Conservation (phyloP, 176 grass and related monocot species). For the Hsuehochloa calcarea region DNA sequence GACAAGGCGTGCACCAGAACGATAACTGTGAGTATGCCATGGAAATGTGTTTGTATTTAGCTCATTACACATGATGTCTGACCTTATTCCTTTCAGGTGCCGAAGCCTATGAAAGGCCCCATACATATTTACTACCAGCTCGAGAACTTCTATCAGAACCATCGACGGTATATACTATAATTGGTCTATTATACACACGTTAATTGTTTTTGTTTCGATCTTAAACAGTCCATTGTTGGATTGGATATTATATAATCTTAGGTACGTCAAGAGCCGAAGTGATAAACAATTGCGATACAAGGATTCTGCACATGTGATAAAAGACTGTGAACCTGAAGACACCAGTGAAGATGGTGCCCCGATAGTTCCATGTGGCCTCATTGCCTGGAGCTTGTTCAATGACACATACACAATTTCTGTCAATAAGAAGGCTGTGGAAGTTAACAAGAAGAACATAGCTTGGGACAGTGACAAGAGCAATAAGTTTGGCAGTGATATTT, state of each 20-base stretch:
- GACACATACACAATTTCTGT: slow-evolving; percentile 74
- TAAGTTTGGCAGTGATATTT: slow-evolving; percentile 82
- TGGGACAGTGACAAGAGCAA: slow-evolving; percentile 78
- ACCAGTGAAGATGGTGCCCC: slow-evolving; percentile 38
- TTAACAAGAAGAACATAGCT: slow-evolving; percentile 91
- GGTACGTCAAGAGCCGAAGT: slow-evolving; percentile 81
- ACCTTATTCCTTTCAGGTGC: slow-evolving; percentile 59
- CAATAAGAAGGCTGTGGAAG: slow-evolving; percentile 45
- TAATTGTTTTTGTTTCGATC: not conserved
- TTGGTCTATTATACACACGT: not conserved
- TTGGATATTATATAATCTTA: not conserved
- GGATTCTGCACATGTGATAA: slow-evolving; percentile 9
- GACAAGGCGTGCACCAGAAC: slow-evolving; percentile 70
- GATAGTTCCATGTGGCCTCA: slow-evolving; percentile 89
- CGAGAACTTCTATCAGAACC: slow-evolving; percentile 93
- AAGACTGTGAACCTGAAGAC: slow-evolving; percentile 71
- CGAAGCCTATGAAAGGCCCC: slow-evolving; percentile 68
- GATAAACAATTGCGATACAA: slow-evolving; percentile 65
- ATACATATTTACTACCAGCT: slow-evolving; percentile 87
- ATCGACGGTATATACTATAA: slow-evolving; percentile 63
- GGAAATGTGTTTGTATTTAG: not conserved
- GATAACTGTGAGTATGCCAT: slow-evolving; percentile 53
- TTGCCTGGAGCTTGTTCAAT: slow-evolving; percentile 94
- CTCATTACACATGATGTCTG: not conserved
- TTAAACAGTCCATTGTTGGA: not conserved